These are phyloP conservation scores for Linderniella brevidens DNA, from an alignment of 257 asterid species.

Conservation along the genomic window DNA sequence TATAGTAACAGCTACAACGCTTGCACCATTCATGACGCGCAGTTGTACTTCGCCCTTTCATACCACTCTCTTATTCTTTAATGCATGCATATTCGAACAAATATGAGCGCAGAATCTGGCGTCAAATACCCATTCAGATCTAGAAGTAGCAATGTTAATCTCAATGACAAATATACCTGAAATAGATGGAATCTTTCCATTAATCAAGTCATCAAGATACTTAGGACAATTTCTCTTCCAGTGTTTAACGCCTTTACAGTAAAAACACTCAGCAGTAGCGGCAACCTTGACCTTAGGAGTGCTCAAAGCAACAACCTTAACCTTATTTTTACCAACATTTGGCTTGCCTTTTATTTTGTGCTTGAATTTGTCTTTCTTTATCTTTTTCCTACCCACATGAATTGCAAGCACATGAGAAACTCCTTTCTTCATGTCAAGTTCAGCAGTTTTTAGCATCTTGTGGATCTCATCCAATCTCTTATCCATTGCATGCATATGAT, in stretches of 20 bases:
- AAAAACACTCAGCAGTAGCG: neutral
- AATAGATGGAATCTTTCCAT: constrained; percentile 1
- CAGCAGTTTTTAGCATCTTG: too few relatives aligned
- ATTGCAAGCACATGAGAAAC: too few relatives aligned
- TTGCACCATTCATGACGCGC: constrained; percentile 5
- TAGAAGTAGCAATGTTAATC: constrained; percentile 1
- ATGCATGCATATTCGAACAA: neutral
- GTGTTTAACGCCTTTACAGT: neutral
- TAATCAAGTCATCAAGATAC: constrained; percentile 1
- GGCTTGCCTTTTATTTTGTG: too few relatives aligned
- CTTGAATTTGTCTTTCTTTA: too few relatives aligned
- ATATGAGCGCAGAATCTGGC: neutral
- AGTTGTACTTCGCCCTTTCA: constrained; percentile 3
- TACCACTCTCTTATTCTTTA: neutral
- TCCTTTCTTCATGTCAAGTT: too few relatives aligned
- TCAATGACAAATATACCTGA: neutral
- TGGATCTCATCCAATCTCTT: too few relatives aligned
- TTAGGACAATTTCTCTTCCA: constrained; percentile 3
- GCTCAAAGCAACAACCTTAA: neutral
- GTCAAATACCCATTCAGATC: constrained; percentile 1
- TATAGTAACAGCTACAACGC: constrained; percentile 2
- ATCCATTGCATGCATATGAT: too few relatives aligned
- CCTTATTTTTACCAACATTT: too few relatives aligned
- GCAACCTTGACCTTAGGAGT: too few relatives aligned
- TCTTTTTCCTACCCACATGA: too few relatives aligned